phyloP scores from a whole-genome alignment of 768 basidiomycete species.

The Royoungia palumana region DNA sequence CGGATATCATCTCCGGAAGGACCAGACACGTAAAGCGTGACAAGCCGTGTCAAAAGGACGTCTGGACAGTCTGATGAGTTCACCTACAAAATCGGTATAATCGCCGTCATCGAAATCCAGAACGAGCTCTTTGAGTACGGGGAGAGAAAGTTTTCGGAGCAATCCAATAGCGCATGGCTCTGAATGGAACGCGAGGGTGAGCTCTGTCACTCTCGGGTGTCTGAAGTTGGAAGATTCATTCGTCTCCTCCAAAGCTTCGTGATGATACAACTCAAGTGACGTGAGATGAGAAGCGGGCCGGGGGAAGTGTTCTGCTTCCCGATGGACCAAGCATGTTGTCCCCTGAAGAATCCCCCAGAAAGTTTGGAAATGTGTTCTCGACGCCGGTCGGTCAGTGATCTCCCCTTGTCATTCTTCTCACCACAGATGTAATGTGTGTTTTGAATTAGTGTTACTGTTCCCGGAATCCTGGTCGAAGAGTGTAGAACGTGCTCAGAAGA shows the following conservation, averaged over 20 bases:
- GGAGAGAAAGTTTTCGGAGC: conserved; percentile 30
- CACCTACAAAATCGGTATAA: conserved; percentile 45
- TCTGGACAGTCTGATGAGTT: conserved; percentile 32
- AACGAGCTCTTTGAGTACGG: conserved; percentile 35
- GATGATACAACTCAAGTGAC: conserved; percentile 51
- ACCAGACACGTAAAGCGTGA: conserved; percentile 45
- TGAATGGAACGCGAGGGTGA: conserved; percentile 51
- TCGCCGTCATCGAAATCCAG: conserved; percentile 60
- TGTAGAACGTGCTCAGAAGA: too few species aligned
- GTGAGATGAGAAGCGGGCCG: conserved; percentile 57
- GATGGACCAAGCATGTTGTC: too few species aligned
- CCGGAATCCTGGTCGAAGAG: too few species aligned
- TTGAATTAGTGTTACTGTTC: too few species aligned
- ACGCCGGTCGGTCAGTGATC: too few species aligned
- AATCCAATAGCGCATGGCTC: conserved; percentile 38
- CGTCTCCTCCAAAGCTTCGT: conserved; percentile 37
- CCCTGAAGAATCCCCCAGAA: too few species aligned
- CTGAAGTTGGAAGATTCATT: conserved; percentile 30
- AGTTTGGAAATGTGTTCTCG: too few species aligned
- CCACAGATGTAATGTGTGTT: too few species aligned
- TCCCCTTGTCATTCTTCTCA: too few species aligned
- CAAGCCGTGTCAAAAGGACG: conserved; percentile 48
- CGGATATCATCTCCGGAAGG: conserved; percentile 42
- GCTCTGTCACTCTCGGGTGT: conserved; percentile 20
- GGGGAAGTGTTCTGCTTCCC: too few species aligned